Evolutionary conservation across 2,329 filamentous ascomycete species (phyloP).

Genomic region (Botrytis deweyae): DNA sequence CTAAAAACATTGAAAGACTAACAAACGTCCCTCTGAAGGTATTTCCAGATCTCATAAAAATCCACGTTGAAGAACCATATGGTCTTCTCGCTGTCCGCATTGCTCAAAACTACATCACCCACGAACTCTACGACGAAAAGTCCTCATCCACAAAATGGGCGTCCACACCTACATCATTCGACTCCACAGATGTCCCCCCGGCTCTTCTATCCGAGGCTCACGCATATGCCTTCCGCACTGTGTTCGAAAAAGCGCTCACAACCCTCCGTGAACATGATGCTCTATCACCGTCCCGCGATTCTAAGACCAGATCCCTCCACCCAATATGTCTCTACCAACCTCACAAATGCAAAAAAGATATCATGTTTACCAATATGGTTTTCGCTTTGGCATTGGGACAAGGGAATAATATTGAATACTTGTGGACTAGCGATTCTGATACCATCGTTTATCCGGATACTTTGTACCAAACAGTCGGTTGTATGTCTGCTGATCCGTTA

Average conservation of each 20-base stretch:
- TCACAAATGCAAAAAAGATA: constrained; percentile 43
- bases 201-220: constrained; percentile 23
- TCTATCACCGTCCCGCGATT: neutral
- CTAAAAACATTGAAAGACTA: constrained; percentile 4
- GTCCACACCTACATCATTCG: neutral
- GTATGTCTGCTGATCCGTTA: constrained; percentile 39
- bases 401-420: constrained; percentile 39
- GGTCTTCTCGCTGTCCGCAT: constrained; percentile 25
- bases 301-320: constrained; percentile 8
- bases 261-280: constrained; percentile 24
- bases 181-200: constrained; percentile 16
- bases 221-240: constrained; percentile 23
- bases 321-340: constrained; percentile 41
- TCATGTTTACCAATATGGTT: constrained; percentile 43
- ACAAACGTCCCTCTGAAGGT: constrained; percentile 13
- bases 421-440: constrained; percentile 43
- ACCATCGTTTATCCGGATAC: constrained; percentile 28
- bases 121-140: constrained; percentile 22
- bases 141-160: constrained; percentile 11
- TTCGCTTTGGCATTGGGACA: constrained; percentile 40
- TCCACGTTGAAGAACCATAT: constrained; percentile 27
- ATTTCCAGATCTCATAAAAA: constrained; percentile 25
- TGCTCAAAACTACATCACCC: constrained; percentile 24
- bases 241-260: constrained; percentile 23
- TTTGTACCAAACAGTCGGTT: constrained; percentile 33